Evolutionary conservation across 225 moss, liverwort and hornwort species (phyloP).

Genomic region (Thuidium tamariscinum): DNA sequence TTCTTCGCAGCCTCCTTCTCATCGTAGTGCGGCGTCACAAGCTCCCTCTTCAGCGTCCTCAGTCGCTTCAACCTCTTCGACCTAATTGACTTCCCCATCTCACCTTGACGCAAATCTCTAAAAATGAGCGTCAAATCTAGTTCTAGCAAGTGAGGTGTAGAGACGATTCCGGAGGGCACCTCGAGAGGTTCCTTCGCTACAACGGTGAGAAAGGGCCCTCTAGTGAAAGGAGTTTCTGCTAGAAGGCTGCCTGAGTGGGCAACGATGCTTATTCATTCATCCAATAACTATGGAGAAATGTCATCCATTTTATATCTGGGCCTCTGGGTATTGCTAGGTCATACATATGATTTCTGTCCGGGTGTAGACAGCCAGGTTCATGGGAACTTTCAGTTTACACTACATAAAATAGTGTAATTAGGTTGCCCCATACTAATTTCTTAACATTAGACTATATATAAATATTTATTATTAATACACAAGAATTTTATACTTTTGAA

Average conservation of each 20-base stretch:
- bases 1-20: constrained; percentile 51
- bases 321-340: no score
- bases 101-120: background rate
- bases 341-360: background rate
- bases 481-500: no score
- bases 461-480: no score
- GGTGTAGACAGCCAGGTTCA: background rate
- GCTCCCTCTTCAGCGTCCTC: constrained; percentile 85
- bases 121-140: background rate
- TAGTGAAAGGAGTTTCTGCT: background rate
- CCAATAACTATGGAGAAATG: background rate
- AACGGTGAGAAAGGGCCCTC: background rate
- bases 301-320: background rate
- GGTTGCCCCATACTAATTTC: no score
- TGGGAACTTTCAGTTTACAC: background rate
- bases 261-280: background rate
- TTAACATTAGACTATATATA: no score
- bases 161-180: background rate
- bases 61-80: constrained; percentile 87
- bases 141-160: background rate
- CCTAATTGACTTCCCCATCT: constrained; percentile 94
- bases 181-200: background rate
- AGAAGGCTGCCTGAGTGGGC: no score
- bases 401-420: no score
- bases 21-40: constrained; percentile 67